Base-by-base conservation (phyloP, 179 eudicot species). In the Heliamphora ciliata region DNA sequence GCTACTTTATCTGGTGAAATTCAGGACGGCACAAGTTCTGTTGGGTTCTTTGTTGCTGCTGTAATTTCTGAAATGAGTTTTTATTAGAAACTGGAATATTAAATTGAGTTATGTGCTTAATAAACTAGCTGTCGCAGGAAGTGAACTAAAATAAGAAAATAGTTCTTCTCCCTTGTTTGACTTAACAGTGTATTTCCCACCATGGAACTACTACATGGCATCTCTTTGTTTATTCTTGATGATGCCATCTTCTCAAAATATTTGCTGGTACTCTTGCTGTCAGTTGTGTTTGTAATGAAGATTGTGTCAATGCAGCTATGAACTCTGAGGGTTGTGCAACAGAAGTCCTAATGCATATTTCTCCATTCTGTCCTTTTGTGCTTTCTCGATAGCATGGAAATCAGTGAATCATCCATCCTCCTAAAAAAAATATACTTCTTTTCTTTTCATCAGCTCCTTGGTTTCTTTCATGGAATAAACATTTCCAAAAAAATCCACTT, bases 21-120 rank as follows among this genome's bases (percentile, higher is more conserved):
- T 17, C 14, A 48, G 52, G 10, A 18, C 17, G 21, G 7, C 76
- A n/a, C 13, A n/a, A 17, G 64, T 11, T n/a, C 4, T 3, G 4
- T 67, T 73, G 10, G 15, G 58, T 44, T 44, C 74, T 69, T 50
- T 73, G 13, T 77, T 17, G 65, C 79, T 76, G 50, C 66, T 76
- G 2, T 56, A 13, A 8, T 11, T 17, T 58, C 79, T 40, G 66
- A 58, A 58, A 8, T 68, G 8, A 2, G 2, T 54, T 56, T 58
- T 56, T 58, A 31, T 2, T 56, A 4, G 52, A 31, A 24, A 4
- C 1, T 59, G 10, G 66, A 13, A 76, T 71, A 9, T 17, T 71
- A 47, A 71, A 71, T 50, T 1, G 6, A 40, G 52, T 14, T 56
- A 58, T 24, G 66, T 15, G 8, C 11, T 21, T 40, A 5, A 76